These are phyloP conservation scores for Sphagnum contortum DNA, from an alignment of 225 moss, liverwort and hornwort genomes.

Conservation along the genomic window DNA sequence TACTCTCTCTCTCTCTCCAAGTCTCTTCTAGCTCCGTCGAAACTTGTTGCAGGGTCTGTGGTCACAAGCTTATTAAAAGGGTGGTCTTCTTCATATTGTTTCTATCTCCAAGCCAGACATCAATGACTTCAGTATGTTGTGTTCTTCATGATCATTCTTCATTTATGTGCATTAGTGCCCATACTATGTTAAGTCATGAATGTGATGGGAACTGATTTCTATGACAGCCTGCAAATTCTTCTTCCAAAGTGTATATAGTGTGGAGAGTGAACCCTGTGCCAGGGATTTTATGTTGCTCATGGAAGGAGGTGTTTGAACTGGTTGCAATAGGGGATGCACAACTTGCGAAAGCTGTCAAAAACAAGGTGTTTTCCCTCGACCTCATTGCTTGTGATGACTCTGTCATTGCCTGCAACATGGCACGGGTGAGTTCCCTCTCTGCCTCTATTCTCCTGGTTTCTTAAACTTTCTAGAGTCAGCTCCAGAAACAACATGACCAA, in stretches of 20 bases:
- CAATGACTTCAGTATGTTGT: too few relatives aligned
- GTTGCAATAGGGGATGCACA: conserved; percentile 59
- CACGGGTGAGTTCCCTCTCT: conserved; percentile 38
- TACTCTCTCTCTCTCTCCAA: conserved; percentile 9
- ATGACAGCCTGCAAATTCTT: too few relatives aligned
- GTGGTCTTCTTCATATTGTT: too few relatives aligned
- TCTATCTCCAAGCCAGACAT: too few relatives aligned
- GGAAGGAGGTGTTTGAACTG: not conserved
- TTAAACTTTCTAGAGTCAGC: not conserved
- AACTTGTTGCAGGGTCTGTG: too few relatives aligned
- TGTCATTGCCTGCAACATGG: conserved; percentile 97
- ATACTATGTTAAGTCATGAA: too few relatives aligned
- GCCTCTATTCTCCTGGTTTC: not conserved
- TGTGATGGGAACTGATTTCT: too few relatives aligned
- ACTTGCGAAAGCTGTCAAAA: conserved; percentile 68
- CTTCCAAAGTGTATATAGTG: too few relatives aligned
- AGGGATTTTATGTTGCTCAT: not conserved
- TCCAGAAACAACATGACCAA: too few relatives aligned
- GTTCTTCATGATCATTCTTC: too few relatives aligned
- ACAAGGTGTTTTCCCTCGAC: conserved; percentile 80
- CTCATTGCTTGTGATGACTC: conserved; percentile 70
- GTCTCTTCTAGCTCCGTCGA: not conserved
- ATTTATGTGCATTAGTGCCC: too few relatives aligned
- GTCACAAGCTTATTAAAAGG: too few relatives aligned
- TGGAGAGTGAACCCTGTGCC: not conserved